Evolutionary conservation across 768 basidiomycete species (phyloP), one percentile per base, ranked within the genome.

Genomic region (Scleroderma bovista): DNA sequence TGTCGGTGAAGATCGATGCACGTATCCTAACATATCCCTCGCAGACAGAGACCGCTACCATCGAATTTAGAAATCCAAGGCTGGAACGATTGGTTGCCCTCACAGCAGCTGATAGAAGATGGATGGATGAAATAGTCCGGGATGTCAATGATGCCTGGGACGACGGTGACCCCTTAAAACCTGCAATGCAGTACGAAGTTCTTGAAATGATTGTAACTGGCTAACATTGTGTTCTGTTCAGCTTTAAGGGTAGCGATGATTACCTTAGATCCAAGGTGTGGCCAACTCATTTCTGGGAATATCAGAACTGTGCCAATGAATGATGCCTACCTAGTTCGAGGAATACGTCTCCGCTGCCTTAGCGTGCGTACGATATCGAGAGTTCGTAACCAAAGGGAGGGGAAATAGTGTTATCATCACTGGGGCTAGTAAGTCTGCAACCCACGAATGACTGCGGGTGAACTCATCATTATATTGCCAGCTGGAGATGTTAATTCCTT

Each of bases 231-330:
- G 36, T 36, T 34, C n/a, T 23, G 42, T 53, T 34, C 60, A 91
- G 88, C 55, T 98, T 95, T 72, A 87, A 88, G 67, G 96, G 95
- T 12, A 93, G 90, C 57, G 96, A 99, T 58, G 96, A 99, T 65
- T 97, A 94, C 61, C 69, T 99, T 22, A 76, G 96, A 50, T 77
- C 79, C 32, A 94, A 93, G 79, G 90, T 87, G 50, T 19, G 64
- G 57, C 29, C 31, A 31, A 51, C 29, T 8, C 36, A 9, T 16
- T 9, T 10, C 34, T 41, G 40, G 3, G 34, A 43, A 44, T 22
- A 29, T 22, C 19, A 31, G 20, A 3, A 23, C 31, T 17, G 24
- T 26, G 38, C 41, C 50, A 20, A 16, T 26, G 48, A 39, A 20
- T 37, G 22, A 12, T 29, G 20, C 12, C 29, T 31, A 59, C 12